These are phyloP conservation scores for Bassia scoparia DNA, from an alignment of 148 eudicot species.

Conservation along the genomic window DNA sequence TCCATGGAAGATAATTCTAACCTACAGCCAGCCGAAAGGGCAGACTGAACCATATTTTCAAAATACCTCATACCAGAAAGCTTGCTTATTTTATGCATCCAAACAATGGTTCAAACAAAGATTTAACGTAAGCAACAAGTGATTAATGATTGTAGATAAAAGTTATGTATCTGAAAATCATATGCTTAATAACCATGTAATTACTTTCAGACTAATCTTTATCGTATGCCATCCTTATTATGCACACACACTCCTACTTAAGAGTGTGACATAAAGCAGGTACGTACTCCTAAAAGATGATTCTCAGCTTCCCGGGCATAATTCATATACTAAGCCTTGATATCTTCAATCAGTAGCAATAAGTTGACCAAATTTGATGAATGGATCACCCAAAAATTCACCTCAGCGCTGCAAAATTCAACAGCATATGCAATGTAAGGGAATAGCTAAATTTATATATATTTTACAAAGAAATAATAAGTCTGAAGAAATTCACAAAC, in stretches of 20 bases:
- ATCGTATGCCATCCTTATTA: not conserved
- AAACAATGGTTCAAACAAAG: not conserved
- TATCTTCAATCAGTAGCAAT: slow-evolving; percentile 78
- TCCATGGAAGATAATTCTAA: not conserved
- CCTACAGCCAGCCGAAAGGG: not conserved
- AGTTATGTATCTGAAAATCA: not conserved
- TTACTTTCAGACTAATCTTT: not conserved
- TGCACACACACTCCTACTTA: not conserved
- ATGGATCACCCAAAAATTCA: slow-evolving; percentile 69
- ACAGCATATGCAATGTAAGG: not conserved
- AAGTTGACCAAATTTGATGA: slow-evolving; percentile 66
- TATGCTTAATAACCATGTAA: not conserved
- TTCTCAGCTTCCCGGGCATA: slow-evolving; percentile 84
- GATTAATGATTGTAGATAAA: not conserved
- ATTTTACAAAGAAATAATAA: not conserved
- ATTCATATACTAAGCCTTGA: slow-evolving; percentile 75
- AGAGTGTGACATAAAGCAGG: slow-evolving; percentile 15
- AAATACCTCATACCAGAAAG: not conserved
- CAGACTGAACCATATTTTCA: not conserved
- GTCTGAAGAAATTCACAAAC: slow-evolving; percentile 20
- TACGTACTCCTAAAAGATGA: slow-evolving; percentile 74
- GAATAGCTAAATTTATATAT: not conserved
- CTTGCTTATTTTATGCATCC: not conserved
- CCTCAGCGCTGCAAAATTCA: slow-evolving; percentile 57
- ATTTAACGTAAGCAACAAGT: not conserved